Conservation (phyloP, 176 grass and related monocot genomes). For the Chloris gayana region DNA sequence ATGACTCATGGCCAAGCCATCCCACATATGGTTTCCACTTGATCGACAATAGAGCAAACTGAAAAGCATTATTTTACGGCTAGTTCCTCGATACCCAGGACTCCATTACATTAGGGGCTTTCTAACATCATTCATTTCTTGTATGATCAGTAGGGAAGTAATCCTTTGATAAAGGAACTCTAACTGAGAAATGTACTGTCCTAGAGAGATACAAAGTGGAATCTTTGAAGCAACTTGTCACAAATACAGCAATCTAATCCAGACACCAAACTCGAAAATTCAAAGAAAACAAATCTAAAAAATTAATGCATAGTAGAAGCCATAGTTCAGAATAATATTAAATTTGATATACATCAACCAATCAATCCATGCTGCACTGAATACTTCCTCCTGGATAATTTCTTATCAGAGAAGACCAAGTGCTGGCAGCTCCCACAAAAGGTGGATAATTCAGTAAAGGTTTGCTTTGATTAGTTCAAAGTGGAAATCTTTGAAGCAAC, state of each 20-base stretch:
- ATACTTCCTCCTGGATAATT: not conserved
- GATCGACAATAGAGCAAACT: not conserved
- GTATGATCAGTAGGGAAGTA: not conserved
- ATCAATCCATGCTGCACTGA: not conserved
- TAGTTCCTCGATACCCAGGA: not conserved
- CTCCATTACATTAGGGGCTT: not conserved
- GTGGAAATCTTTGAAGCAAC: not conserved
- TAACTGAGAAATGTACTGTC: not conserved
- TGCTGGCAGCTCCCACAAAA: too few species aligned
- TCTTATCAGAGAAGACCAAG: too few species aligned
- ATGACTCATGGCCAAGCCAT: not conserved
- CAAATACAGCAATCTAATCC: too few species aligned
- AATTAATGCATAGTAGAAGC: not conserved
- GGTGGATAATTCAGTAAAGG: too few species aligned
- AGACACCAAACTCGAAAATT: not conserved
- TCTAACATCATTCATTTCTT: constrained; percentile 1
- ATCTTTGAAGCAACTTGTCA: not conserved
- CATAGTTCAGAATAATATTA: not conserved
- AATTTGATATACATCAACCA: not conserved
- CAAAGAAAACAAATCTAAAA: not conserved
- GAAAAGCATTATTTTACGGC: not conserved
- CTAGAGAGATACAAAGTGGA: not conserved
- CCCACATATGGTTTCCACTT: not conserved
- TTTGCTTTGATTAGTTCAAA: too few species aligned
- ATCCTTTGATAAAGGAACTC: constrained; percentile 6